Evolutionary conservation across 805 yeast genomes (phyloP), one percentile per base, ranked within the genome.

Genomic region (Yarrowia phangngaensis): DNA sequence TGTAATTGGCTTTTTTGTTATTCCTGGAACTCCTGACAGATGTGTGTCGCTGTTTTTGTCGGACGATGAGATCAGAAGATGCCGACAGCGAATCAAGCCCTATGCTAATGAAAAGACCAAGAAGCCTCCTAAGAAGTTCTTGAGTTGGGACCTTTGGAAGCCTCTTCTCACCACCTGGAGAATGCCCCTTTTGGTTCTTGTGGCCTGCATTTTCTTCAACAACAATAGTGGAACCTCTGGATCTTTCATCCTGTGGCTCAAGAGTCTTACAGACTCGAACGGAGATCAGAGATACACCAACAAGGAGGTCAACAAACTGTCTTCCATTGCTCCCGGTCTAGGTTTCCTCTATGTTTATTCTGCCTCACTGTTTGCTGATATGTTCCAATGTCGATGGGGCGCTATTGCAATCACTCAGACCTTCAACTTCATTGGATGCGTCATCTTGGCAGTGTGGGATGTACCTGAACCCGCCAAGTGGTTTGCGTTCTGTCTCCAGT

Each of bases 21-120:
- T 79, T 53, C 88, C 87, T 8, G 87, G 86, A 40, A 80, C 84
- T 14, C 86, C 87, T 5, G 64, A 70, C 43, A 68, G 71, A 48
- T 72, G 80, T 58, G 73, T 74, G 50, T 74, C 79, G 3, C 60
- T 73, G 16, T 76, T 70, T 56, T 60, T 79, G 19, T 69, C 77
- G 0, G 80, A 77, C 54, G 78, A 75, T 31, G 84, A 79, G 52
- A 75, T 76, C 34, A 65, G 71, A 53, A 60, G 78, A 24, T 76
- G 80, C 2, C 68, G 81, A 52, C 61, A 59, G 32, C 62, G 78
- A 54, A 59, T 73, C 32, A 40, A 34, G 23, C 34, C 53, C 16
- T 55, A 52, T 32, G 41, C 32, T 14, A 51, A 30, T 6, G 50
- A 36, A 13, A 11, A 13, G 11, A 32, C 26, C 8, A 13, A 8